Conservation (phyloP, 352 stramenopile species). For the Globisporangium alternatum region DNA sequence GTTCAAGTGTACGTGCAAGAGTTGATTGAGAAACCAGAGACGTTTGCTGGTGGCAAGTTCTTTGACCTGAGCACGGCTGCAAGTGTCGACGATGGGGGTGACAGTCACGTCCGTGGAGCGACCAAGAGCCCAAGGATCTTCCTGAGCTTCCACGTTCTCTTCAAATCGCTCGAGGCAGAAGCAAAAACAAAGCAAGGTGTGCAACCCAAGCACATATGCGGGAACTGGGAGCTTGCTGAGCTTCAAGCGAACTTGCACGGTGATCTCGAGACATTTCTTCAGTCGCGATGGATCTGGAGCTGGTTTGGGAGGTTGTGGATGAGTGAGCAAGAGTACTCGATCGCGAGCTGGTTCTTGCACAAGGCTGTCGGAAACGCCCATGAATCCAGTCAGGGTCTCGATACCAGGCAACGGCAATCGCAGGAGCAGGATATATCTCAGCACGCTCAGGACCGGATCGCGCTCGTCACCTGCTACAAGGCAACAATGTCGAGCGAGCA, state of each 20-base stretch:
- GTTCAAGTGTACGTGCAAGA: conserved; percentile 42
- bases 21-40: conserved; percentile 24
- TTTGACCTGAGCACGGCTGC: conserved; percentile 1
- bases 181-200: not conserved
- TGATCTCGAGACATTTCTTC: conserved; percentile 48
- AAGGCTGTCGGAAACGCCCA: conserved; percentile 21
- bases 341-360: conserved; percentile 45
- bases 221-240: conserved; percentile 47
- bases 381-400: not conserved
- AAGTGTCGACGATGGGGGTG: not conserved
- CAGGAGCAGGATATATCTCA: not conserved
- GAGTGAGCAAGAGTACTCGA: conserved; percentile 37
- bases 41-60: conserved; percentile 22
- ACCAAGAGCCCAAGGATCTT: conserved; percentile 22
- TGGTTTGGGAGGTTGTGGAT: conserved; percentile 38
- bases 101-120: not conserved
- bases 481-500: conserved; percentile 25
- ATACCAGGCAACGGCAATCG: not conserved
- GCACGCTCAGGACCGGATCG: conserved; percentile 28
- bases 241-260: conserved; percentile 41
- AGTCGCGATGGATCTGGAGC: conserved; percentile 58
- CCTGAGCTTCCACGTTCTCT: conserved; percentile 16
- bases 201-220: conserved; percentile 18
- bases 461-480: conserved; percentile 38
- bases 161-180: not conserved